Conservation (phyloP, 495 filamentous ascomycete species). For the Talaromyces thailandensis region DNA sequence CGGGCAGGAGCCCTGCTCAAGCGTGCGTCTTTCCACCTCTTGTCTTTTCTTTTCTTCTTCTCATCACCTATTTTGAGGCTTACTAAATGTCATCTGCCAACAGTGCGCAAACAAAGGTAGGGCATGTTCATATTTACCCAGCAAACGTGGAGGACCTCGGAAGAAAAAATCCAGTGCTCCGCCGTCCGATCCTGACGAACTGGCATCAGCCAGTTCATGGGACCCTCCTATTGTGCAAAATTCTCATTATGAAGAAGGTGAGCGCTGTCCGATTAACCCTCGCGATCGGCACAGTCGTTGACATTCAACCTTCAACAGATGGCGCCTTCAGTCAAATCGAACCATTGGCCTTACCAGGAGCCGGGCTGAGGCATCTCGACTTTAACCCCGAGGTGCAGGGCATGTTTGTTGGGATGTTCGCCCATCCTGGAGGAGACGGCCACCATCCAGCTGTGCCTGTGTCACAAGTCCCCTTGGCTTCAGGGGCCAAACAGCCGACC, state of each 20-base stretch:
- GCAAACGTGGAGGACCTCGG: slow-evolving; percentile 47
- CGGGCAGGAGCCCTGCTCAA: slow-evolving; percentile 46
- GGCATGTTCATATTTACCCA: slow-evolving; percentile 47
- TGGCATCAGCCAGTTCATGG: background rate
- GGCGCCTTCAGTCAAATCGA: slow-evolving; percentile 31
- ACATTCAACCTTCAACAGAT: background rate
- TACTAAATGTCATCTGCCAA: background rate
- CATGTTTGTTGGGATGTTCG: slow-evolving; percentile 30
- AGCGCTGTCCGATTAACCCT: background rate
- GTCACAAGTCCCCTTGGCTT: slow-evolving; percentile 19
- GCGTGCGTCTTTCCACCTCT: slow-evolving; percentile 31
- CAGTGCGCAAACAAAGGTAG: slow-evolving; percentile 45
- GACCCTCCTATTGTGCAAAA: background rate
- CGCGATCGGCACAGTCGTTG: background rate
- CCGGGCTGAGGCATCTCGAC: slow-evolving; percentile 32
- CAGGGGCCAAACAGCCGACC: slow-evolving; percentile 17
- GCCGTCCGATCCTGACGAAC: background rate
- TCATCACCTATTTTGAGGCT: background rate
- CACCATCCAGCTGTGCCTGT: slow-evolving; percentile 13
- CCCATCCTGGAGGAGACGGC: slow-evolving; percentile 12
- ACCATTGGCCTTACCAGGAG: slow-evolving; percentile 32
- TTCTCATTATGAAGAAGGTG: slow-evolving; percentile 4
- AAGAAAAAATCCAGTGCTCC: slow-evolving; percentile 12
- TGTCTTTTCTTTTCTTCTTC: background rate
- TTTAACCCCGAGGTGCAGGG: slow-evolving; percentile 26